Evolutionary conservation across 495 filamentous ascomycete genomes (phyloP), one percentile per base, ranked within the genome.

Genomic region (Durotheca rogersii): DNA sequence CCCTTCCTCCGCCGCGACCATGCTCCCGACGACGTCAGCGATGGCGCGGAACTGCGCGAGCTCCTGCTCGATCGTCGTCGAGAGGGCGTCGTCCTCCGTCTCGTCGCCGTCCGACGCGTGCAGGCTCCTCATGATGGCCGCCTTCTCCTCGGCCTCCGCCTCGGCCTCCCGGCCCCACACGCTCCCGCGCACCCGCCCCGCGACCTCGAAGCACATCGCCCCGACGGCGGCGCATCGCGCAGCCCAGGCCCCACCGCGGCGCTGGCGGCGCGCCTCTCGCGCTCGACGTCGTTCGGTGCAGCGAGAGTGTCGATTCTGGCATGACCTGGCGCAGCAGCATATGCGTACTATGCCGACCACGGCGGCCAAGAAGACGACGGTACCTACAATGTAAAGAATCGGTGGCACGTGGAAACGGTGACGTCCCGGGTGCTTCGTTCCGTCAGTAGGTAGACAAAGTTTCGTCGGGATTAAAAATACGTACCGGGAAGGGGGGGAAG

Each of bases 21-120:
- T 65, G 37, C 67, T 64, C 10, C 64, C 70, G 3, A 81, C 73
- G 10, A 77, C 47, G 6, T 61, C 61, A 12, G 75, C 66, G 12
- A 69, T 77, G 29, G 69, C 65, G 30, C 75, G 68, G 19, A 81
- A 71, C 21, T 72, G 71, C 1, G 69, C 62, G 34, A 81, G 69
- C 54, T 82, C 76, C 36, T 69, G 60, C 55, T 67, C 66, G 64
- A 68, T 69, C 0, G 58, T 64, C 11, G 62, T 64, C 19, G 61
- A 64, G 9, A 67, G 29, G 10, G 58, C 54, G 29, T 65, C 62
- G n/a, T 57, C 53, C 6, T 62, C 57, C n/a, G n/a, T n/a, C n/a
- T n/a, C n/a, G 10, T 61, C 60, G 32, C 31, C 52, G 6, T 68
- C 63, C 0, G 49, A 42, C 14, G 47, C 29, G 19, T 53, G 40